Evolutionary conservation across 2,329 filamentous ascomycete genomes (phyloP).

Genomic region (Chrysosphaeria jannelii): DNA sequence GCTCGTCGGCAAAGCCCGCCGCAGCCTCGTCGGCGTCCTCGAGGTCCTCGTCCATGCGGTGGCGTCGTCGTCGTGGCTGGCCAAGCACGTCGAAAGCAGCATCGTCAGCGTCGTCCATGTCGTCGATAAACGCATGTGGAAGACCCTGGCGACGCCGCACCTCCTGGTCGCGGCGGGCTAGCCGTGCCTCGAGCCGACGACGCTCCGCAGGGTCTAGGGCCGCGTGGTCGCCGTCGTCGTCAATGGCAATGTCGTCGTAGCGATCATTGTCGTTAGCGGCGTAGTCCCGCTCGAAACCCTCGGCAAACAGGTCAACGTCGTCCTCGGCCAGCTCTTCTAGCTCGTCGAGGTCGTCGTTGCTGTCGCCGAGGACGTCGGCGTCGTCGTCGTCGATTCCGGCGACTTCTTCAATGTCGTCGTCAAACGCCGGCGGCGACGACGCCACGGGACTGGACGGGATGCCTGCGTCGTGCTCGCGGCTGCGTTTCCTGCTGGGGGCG

Average conservation of each 20-base stretch:
- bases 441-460: slow-evolving; percentile 31
- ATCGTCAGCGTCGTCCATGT: slow-evolving; percentile 73
- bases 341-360: slow-evolving; percentile 44
- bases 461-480: slow-evolving; percentile 24
- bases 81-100: slow-evolving; percentile 56
- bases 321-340: slow-evolving; percentile 61
- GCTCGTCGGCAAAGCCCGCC: too few species aligned
- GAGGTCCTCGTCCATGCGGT: slow-evolving; percentile 79
- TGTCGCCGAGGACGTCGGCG: slow-evolving; percentile 38
- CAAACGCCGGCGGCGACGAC: slow-evolving; percentile 31
- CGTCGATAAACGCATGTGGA: slow-evolving; percentile 46
- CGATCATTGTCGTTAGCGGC: slow-evolving; percentile 30
- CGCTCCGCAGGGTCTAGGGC: slow-evolving; percentile 34
- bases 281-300: slow-evolving; percentile 45
- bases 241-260: slow-evolving; percentile 43
- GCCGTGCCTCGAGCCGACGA: slow-evolving; percentile 38
- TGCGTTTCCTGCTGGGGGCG: slow-evolving; percentile 21
- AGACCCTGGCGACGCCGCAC: slow-evolving; percentile 28
- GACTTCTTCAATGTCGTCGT: slow-evolving; percentile 11
- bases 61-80: slow-evolving; percentile 58
- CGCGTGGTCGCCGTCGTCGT: slow-evolving; percentile 50
- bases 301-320: slow-evolving; percentile 47
- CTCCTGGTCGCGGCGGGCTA: slow-evolving; percentile 46
- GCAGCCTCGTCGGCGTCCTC: slow-evolving; percentile 80
- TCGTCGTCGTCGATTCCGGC: slow-evolving; percentile 37